Evolutionary conservation across 805 yeast genomes (phyloP).

Genomic region (Monosporozyma servazzii): DNA sequence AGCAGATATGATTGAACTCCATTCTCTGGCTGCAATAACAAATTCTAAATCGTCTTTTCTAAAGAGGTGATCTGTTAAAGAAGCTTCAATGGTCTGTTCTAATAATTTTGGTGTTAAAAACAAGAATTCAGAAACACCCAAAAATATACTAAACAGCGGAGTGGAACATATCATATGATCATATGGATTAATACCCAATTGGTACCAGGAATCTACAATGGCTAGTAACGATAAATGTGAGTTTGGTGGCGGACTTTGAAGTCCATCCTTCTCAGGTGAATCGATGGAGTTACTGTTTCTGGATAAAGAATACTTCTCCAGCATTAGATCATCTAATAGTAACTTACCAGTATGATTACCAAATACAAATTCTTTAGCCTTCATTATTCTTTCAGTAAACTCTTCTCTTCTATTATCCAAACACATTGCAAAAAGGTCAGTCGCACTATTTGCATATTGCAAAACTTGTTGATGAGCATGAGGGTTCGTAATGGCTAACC

Average conservation of each 20-base stretch:
- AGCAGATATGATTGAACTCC: conserved; percentile 74
- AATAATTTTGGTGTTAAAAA: conserved; percentile 76
- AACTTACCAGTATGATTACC: conserved; percentile 52
- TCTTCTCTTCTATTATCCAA: conserved; percentile 55
- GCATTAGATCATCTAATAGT: conserved; percentile 63
- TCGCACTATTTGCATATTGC: conserved; percentile 79
- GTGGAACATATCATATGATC: conserved; percentile 97
- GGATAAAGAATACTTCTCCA: conserved; percentile 72
- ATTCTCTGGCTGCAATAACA: conserved; percentile 76
- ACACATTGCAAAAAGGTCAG: conserved; percentile 78
- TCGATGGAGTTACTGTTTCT: conserved; percentile 40
- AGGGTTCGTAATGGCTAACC: conserved; percentile 91
- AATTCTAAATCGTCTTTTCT: conserved; percentile 88
- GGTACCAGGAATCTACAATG: conserved; percentile 90
- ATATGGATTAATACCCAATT: conserved; percentile 78
- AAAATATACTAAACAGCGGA: conserved; percentile 81
- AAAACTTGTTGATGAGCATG: conserved; percentile 85
- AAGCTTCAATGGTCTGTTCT: conserved; percentile 71
- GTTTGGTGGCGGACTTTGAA: conserved; percentile 42
- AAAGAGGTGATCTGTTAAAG: conserved; percentile 56
- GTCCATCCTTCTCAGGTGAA: neutral
- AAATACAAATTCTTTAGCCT: conserved; percentile 71
- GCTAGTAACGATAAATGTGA: conserved; percentile 84
- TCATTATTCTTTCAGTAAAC: conserved; percentile 45
- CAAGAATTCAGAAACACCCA: conserved; percentile 88